A percentile compares a stretch with the other conserved stretches of the same genome.
Conservation (phyloP, 495 filamentous ascomycete species). For the Penicillium soppii region DNA sequence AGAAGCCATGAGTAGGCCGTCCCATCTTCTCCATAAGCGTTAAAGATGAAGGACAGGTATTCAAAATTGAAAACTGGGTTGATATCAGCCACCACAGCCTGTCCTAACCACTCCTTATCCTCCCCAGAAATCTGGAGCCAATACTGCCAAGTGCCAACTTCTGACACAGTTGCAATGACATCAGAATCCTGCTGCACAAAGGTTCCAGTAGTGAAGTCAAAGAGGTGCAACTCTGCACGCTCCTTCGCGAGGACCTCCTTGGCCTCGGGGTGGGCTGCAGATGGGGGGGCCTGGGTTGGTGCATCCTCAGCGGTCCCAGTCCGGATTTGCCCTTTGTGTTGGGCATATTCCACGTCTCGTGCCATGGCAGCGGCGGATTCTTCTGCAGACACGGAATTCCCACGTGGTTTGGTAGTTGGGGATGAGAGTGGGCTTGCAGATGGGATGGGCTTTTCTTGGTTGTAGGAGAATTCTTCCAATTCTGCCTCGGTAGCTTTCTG, state of each 20-base stretch:
- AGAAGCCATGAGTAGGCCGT: conserved; percentile 95
- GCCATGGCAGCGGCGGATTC: conserved; percentile 45
- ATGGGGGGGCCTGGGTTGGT: conserved; percentile 49
- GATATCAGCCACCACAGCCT: conserved; percentile 80
- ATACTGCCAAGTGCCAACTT: conserved; percentile 90
- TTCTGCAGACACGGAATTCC: conserved; percentile 27
- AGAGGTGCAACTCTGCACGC: conserved; percentile 83
- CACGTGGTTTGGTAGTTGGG: conserved; percentile 51
- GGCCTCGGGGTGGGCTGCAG: conserved; percentile 63
- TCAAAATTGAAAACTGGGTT: conserved; percentile 99
- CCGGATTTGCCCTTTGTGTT: conserved; percentile 40
- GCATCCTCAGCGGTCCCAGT: conserved; percentile 25
- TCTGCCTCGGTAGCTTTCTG: conserved; percentile 81
- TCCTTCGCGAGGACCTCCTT: conserved; percentile 74
- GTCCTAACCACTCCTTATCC: conserved; percentile 84
- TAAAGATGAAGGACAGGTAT: conserved; percentile 97
- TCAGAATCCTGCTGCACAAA: conserved; percentile 79
- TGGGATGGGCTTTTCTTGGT: conserved; percentile 75
- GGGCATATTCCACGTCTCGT: conserved; percentile 47
- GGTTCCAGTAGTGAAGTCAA: conserved; percentile 79
- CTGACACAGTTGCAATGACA: conserved; percentile 76
- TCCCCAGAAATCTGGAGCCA: conserved; percentile 85
- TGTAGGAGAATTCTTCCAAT: conserved; percentile 76
- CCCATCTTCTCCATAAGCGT: conserved; percentile 85
- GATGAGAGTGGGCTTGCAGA: conserved; percentile 75